A percentile compares a stretch with the other conserved stretches of the same genome.
phyloP scores from a whole-genome alignment of 257 asterid genomes.

The Buddleja alternifolia region DNA sequence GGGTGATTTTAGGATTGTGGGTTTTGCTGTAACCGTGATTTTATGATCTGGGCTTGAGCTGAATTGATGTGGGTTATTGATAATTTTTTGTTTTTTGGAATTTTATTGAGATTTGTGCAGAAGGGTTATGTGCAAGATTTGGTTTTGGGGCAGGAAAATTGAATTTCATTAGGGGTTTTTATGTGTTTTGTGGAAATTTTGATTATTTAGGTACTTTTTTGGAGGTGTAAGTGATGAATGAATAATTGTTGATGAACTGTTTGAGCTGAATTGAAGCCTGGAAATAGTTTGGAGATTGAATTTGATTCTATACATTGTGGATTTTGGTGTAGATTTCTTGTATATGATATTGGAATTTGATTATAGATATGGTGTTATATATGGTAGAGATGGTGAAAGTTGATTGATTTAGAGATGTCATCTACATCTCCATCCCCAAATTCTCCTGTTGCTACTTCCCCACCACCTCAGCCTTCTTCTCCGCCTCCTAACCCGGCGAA shows the following conservation, averaged over 20 bases:
- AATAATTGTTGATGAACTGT: conserved; percentile 17
- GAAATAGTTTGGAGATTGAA: neutral
- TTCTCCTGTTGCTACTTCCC: conserved; percentile 32
- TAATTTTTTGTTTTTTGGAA: conserved; percentile 24
- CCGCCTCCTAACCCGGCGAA: conserved; percentile 19
- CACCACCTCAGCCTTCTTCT: conserved; percentile 27
- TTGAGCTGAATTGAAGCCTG: neutral
- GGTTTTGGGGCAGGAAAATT: conserved; percentile 25
- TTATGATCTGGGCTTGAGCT: conserved; percentile 28
- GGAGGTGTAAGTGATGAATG: neutral
- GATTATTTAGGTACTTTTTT: neutral
- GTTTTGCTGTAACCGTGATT: neutral
- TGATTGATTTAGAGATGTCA: conserved; percentile 50
- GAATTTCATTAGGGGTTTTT: no score
- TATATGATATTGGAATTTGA: neutral
- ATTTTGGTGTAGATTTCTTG: conserved; percentile 24
- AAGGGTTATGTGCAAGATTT: conserved; percentile 31
- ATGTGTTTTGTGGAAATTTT: conserved; percentile 21
- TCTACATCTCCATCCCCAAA: conserved; percentile 54
- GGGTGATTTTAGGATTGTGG: conserved; percentile 5
- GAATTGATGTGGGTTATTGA: conserved; percentile 29
- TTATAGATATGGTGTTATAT: conserved; percentile 27
- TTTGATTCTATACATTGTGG: conserved; percentile 19
- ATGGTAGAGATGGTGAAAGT: conserved; percentile 41
- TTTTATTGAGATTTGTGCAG: conserved; percentile 15